Evolutionary conservation across 306 rosid genomes (phyloP).

Genomic region (Cicer judaicum): DNA sequence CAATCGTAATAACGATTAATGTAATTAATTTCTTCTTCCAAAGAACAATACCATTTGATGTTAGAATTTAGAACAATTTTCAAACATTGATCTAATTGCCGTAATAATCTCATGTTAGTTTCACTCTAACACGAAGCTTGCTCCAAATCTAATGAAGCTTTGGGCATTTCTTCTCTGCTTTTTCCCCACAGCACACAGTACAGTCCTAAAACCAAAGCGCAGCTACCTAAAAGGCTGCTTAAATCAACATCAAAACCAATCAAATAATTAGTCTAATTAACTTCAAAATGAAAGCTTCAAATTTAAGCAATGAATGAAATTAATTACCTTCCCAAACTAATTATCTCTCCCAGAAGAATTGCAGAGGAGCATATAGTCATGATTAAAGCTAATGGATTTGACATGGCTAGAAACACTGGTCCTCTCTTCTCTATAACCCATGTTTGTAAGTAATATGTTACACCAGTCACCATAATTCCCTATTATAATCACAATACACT

Average conservation of each 20-base stretch:
- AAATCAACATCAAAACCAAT: neutral
- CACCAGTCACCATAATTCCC: slow-evolving; percentile 85
- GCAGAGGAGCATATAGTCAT: slow-evolving; percentile 69
- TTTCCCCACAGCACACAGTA: slow-evolving; percentile 84
- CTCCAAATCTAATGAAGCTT: slow-evolving; percentile 45
- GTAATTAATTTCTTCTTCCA: no score
- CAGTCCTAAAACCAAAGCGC: slow-evolving; percentile 65
- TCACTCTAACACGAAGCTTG: neutral
- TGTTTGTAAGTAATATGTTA: slow-evolving; percentile 78
- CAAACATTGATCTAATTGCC: no score
- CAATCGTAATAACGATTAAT: no score
- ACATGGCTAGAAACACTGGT: slow-evolving; percentile 85
- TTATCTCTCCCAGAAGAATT: slow-evolving; percentile 62
- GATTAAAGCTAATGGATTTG: slow-evolving; percentile 67
- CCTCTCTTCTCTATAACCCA: slow-evolving; percentile 89
- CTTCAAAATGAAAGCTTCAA: neutral
- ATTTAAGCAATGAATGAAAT: neutral
- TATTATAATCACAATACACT: slow-evolving; percentile 25
- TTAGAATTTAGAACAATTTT: neutral
- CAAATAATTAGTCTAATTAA: neutral
- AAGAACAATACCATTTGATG: no score
- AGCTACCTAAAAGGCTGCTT: slow-evolving; percentile 70
- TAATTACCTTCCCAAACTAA: slow-evolving; percentile 77
- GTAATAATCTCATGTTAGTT: neutral
- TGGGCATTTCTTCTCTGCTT: slow-evolving; percentile 56